These are phyloP conservation scores for Raffaelea arxii DNA, from an alignment of 2,329 filamentous ascomycete species.

Conservation along the genomic window DNA sequence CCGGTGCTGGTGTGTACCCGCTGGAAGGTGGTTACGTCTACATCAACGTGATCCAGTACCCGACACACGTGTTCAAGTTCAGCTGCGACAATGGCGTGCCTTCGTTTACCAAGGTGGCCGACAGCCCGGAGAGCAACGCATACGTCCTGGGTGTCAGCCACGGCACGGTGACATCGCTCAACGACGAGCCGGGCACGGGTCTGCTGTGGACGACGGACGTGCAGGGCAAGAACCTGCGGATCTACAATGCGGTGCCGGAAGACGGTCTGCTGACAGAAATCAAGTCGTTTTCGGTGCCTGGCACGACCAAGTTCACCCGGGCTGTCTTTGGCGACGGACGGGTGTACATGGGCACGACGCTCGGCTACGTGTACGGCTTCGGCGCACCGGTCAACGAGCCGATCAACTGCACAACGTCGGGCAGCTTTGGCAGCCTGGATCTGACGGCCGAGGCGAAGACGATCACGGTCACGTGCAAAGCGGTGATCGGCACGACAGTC, in stretches of 20 bases:
- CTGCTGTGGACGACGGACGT: slow-evolving; percentile 48
- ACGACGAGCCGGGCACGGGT: slow-evolving; percentile 42
- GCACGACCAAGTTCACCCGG: slow-evolving; percentile 45
- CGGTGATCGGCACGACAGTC: slow-evolving; percentile 32
- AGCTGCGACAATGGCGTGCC: slow-evolving; percentile 40
- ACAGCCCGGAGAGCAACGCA: slow-evolving; percentile 38
- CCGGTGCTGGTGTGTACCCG: slow-evolving; percentile 36
- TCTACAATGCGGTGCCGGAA: slow-evolving; percentile 72
- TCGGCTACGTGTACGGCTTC: slow-evolving; percentile 43
- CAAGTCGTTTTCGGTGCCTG: slow-evolving; percentile 39
- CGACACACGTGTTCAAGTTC: slow-evolving; percentile 49
- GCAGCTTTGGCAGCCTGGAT: slow-evolving; percentile 35
- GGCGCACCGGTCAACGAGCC: slow-evolving; percentile 44
- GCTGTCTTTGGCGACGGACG: slow-evolving; percentile 48
- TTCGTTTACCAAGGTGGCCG: slow-evolving; percentile 42
- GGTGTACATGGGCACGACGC: slow-evolving; percentile 42
- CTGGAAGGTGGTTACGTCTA: slow-evolving; percentile 38
- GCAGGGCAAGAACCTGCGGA: slow-evolving; percentile 52
- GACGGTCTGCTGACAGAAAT: slow-evolving; percentile 36
- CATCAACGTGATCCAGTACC: slow-evolving; percentile 41
- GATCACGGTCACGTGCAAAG: slow-evolving; percentile 35
- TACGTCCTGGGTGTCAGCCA: slow-evolving; percentile 46
- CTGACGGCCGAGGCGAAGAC: slow-evolving; percentile 25
- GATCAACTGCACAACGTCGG: slow-evolving; percentile 39
- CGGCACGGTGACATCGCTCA: slow-evolving; percentile 44